Conservation (phyloP, 768 basidiomycete genomes). For the Fistulinella prunicolor region DNA sequence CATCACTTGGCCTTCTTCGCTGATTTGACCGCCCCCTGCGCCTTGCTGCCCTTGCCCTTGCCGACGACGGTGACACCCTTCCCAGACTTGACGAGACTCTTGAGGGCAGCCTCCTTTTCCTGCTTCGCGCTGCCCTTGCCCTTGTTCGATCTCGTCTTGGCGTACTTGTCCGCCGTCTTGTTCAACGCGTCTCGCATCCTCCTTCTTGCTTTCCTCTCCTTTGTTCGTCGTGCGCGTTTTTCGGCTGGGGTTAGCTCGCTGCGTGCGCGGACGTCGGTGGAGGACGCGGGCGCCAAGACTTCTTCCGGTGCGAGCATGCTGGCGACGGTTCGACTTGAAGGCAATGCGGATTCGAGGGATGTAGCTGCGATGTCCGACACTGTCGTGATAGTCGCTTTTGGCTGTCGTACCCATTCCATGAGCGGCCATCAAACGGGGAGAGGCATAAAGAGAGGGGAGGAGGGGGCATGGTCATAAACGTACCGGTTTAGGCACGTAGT, state of each 20-base stretch:
- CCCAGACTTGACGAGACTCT: conserved; percentile 78
- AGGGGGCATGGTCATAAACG: too few species aligned
- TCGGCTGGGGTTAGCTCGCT: conserved; percentile 84
- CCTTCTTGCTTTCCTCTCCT: conserved; percentile 67
- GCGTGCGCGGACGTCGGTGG: conserved; percentile 55
- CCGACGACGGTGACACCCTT: conserved; percentile 88
- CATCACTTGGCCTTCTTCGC: too few species aligned
- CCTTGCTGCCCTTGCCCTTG: conserved; percentile 37
- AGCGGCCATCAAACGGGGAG: background rate
- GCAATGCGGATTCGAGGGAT: conserved; percentile 86
- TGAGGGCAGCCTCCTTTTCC: conserved; percentile 82
- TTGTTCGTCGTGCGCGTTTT: conserved; percentile 68
- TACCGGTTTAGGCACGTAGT: conserved; percentile 93
- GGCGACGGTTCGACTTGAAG: conserved; percentile 69
- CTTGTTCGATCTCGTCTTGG: conserved; percentile 35
- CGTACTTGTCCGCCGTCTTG: conserved; percentile 61
- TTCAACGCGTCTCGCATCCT: conserved; percentile 64
- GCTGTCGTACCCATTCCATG: conserved; percentile 45
- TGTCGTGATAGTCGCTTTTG: conserved; percentile 83
- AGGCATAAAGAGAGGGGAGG: background rate
- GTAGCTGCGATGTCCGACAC: conserved; percentile 79
- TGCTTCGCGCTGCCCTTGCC: conserved; percentile 53
- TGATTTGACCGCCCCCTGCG: conserved; percentile 19
- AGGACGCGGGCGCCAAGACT: conserved; percentile 57
- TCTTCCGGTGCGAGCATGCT: conserved; percentile 94